Percentiles rank a stretch among this genome's conserved stretches.
Conservation (phyloP, 108 stramenopile species). For the Fragilaria crotonensis region DNA sequence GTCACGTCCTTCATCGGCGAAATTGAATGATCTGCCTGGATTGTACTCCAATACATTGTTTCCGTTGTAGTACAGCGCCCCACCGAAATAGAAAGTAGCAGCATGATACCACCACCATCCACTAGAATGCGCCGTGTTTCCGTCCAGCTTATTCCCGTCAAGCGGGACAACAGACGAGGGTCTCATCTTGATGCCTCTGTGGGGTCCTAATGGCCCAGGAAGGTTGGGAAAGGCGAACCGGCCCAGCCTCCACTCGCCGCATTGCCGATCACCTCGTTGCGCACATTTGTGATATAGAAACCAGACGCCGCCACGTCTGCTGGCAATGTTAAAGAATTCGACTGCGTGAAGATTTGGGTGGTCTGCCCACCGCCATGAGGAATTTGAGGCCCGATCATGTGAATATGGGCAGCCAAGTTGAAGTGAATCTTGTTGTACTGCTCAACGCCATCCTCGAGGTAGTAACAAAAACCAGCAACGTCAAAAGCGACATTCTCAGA, state of each 20-base stretch:
- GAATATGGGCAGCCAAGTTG: slow-evolving; percentile 48
- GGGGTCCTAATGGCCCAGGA: slow-evolving; percentile 10
- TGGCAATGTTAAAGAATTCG: slow-evolving; percentile 17
- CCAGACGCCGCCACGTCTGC: slow-evolving; percentile 36
- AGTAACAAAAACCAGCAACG: slow-evolving; percentile 39
- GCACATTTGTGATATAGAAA: slow-evolving; percentile 40
- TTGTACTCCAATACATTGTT: slow-evolving; percentile 19
- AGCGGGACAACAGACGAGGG: slow-evolving; percentile 8
- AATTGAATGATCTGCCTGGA: slow-evolving; percentile 14
- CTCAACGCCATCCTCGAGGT: slow-evolving; percentile 49
- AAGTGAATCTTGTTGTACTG: slow-evolving; percentile 27
- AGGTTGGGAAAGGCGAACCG: slow-evolving; percentile 33
- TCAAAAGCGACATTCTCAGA: slow-evolving; percentile 45
- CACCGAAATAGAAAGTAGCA: slow-evolving; percentile 36
- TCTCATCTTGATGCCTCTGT: slow-evolving; percentile 11
- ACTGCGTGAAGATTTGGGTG: slow-evolving; percentile 7
- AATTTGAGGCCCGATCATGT: slow-evolving; percentile 17
- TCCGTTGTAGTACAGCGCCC: slow-evolving; percentile 32
- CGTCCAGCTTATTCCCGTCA: slow-evolving; percentile 17
- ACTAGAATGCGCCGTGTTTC: slow-evolving; percentile 34
- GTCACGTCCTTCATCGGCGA: slow-evolving; percentile 12
- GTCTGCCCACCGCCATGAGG: slow-evolving; percentile 15
- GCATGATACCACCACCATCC: slow-evolving; percentile 34
- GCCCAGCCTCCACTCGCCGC: slow-evolving; percentile 40
- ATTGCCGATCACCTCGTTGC: slow-evolving; percentile 38